Conservation (phyloP, 176 grass and related monocot genomes). For the Zoysia japonica region DNA sequence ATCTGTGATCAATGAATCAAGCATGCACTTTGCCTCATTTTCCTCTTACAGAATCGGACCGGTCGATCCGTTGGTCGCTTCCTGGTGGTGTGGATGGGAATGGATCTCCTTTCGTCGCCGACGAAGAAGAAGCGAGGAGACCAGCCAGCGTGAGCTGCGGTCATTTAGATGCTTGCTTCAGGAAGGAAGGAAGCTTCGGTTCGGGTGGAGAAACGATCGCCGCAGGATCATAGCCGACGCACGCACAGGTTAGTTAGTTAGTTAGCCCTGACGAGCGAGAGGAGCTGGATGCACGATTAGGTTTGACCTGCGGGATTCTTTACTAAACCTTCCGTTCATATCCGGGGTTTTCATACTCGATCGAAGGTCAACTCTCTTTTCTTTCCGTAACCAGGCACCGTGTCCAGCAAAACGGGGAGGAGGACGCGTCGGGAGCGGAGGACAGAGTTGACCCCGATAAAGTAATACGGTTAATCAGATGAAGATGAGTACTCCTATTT, state of each 20-base stretch:
- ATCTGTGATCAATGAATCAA: too few relatives aligned
- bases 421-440: neutral
- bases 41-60: too few relatives aligned
- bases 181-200: neutral
- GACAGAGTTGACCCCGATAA: conserved; percentile 18
- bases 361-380: neutral
- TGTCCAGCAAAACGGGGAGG: conserved; percentile 20
- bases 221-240: neutral
- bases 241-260: neutral
- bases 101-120: neutral
- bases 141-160: too few relatives aligned
- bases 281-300: conserved; percentile 28
- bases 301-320: conserved; percentile 28
- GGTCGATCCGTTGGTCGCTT: too few relatives aligned
- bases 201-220: neutral
- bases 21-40: too few relatives aligned
- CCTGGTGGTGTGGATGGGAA: neutral
- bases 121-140: neutral
- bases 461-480: too few relatives aligned
- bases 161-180: neutral
- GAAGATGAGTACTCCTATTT: neutral
- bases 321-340: neutral
- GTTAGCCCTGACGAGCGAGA: neutral
- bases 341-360: neutral
- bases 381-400: neutral